These are phyloP conservation scores for Hibiscus mutabilis DNA, from an alignment of 345 rosid genomes.

Conservation along the genomic window DNA sequence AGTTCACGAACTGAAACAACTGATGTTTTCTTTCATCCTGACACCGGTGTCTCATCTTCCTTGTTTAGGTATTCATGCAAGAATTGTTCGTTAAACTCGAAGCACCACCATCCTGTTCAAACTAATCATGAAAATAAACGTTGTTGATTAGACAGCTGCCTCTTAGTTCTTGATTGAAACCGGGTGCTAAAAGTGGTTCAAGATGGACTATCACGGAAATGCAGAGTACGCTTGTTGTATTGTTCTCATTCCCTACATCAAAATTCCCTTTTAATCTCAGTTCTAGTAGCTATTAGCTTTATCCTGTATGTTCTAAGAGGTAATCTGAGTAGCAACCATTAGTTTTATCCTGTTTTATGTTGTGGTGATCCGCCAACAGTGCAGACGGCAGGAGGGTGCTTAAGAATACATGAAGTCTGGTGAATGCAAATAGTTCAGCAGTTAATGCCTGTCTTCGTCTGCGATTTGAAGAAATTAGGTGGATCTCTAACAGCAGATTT, in stretches of 20 bases:
- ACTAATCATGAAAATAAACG: constrained; percentile 7
- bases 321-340: no score
- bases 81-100: constrained; percentile 25
- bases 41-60: background rate
- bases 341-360: no score
- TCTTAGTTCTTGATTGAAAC: background rate
- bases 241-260: background rate
- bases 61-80: constrained; percentile 37
- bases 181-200: background rate
- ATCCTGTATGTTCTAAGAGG: background rate
- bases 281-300: background rate
- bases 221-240: background rate
- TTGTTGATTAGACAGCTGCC: constrained; percentile 5
- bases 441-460: no score
- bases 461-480: no score
- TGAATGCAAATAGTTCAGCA: background rate
- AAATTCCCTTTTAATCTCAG: background rate
- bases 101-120: constrained; percentile 12
- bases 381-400: background rate
- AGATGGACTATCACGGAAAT: background rate
- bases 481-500: no score
- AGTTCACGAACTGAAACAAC: background rate
- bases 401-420: background rate
- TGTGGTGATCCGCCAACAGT: background rate
- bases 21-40: background rate